Evolutionary conservation across 805 yeast species (phyloP).

Genomic region (Candida golubevii): DNA sequence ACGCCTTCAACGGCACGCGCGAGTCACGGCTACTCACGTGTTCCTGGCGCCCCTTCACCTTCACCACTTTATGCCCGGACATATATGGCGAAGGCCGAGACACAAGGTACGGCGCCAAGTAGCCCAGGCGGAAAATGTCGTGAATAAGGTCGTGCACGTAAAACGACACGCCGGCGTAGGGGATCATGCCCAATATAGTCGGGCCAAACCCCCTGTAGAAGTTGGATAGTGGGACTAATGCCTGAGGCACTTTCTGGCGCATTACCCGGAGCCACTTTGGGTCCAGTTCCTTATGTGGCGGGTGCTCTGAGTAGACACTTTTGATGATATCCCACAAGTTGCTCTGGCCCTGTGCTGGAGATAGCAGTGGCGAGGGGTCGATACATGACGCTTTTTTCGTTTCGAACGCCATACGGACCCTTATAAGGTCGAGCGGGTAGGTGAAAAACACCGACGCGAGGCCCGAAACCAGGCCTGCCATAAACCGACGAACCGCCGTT

Average conservation of each 20-base stretch:
- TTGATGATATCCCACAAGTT: conserved; percentile 29
- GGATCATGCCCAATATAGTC: conserved; percentile 91
- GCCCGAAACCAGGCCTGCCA: conserved; percentile 91
- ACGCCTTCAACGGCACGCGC: conserved; percentile 69
- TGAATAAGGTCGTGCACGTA: conserved; percentile 90
- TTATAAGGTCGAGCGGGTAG: conserved; percentile 84
- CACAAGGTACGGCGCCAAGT: conserved; percentile 52
- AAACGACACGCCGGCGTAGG: conserved; percentile 97
- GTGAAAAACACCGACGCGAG: conserved; percentile 81
- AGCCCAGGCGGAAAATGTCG: conserved; percentile 70
- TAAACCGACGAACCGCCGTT: conserved; percentile 71
- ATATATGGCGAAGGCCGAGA: conserved; percentile 10
- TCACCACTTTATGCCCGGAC: conserved; percentile 16
- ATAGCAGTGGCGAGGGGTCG: conserved; percentile 21
- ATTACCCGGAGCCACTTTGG: conserved; percentile 34
- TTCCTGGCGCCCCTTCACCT: conserved; percentile 11
- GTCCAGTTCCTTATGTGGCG: conserved; percentile 31
- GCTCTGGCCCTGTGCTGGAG: conserved; percentile 18
- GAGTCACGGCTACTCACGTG: conserved; percentile 32
- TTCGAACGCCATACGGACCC: conserved; percentile 90
- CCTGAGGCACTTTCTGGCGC: conserved; percentile 31
- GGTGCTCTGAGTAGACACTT: conserved; percentile 32
- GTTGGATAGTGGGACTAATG: conserved; percentile 46
- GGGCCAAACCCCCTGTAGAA: conserved; percentile 94
- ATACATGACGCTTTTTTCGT: conserved; percentile 36